These are phyloP conservation scores for Bipolaris victoriae DNA, from an alignment of 2,329 filamentous ascomycete species.

Conservation along the genomic window DNA sequence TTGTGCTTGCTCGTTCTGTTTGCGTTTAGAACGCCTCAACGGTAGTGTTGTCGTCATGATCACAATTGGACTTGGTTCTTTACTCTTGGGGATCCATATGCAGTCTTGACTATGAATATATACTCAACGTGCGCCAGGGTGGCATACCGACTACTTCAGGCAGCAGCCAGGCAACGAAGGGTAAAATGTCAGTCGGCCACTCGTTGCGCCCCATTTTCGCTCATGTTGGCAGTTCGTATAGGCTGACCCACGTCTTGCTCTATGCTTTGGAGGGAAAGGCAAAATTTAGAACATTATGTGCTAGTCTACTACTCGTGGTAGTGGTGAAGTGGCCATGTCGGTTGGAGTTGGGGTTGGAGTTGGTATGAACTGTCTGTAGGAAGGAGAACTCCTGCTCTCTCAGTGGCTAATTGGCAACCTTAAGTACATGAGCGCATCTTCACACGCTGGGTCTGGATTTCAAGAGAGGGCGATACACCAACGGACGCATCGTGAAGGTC, in stretches of 20 bases:
- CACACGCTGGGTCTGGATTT: too few relatives aligned
- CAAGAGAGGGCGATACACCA: too few relatives aligned
- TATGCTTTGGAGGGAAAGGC: neutral
- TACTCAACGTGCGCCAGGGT: neutral
- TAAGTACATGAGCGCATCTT: too few relatives aligned
- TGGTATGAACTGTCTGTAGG: too few relatives aligned
- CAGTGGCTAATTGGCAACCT: too few relatives aligned
- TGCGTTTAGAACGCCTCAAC: conserved; percentile 9
- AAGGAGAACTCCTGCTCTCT: too few relatives aligned
- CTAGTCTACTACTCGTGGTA: neutral
- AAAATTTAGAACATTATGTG: neutral
- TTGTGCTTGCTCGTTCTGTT: neutral
- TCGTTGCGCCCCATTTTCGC: neutral
- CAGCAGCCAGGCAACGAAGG: conserved; percentile 12
- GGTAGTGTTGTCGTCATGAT: neutral
- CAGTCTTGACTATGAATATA: neutral
- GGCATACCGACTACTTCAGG: neutral
- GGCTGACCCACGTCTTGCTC: neutral
- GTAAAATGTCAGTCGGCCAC: neutral
- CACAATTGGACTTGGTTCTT: neutral
- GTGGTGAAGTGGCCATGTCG: too few relatives aligned
- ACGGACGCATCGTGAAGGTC: too few relatives aligned
- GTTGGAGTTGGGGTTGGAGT: too few relatives aligned
- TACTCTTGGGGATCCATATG: neutral
- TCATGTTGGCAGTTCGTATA: neutral